Conservation (phyloP, 73 alveolate genomes). For the Effrenium voratum region DNA sequence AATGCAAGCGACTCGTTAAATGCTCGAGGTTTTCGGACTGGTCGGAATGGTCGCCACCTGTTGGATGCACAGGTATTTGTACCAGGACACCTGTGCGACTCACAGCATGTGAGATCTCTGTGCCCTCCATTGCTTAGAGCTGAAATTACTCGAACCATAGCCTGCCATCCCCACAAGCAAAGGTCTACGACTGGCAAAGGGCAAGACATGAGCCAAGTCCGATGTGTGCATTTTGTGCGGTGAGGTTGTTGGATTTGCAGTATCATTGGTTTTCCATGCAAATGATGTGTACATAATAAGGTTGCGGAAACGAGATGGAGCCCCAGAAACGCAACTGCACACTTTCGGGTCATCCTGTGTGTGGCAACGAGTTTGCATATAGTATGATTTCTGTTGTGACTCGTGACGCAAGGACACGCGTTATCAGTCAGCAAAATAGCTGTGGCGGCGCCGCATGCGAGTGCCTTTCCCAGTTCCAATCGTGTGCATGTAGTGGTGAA, state of each 20-base stretch:
- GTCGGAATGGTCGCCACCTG: constrained; percentile 57
- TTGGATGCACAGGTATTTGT: constrained; percentile 79
- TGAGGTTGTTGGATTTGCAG: not conserved
- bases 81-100: constrained; percentile 28
- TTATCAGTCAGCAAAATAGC: constrained; percentile 29
- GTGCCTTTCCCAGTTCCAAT: constrained; percentile 1
- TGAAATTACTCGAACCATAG: no score
- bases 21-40: constrained; percentile 75
- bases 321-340: no score
- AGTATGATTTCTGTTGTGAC: no score
- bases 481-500: not conserved
- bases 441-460: constrained; percentile 92
- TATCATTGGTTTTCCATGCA: not conserved
- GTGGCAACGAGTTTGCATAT: no score
- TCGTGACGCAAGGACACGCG: constrained; percentile 48
- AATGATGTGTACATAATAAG: no score
- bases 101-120: not conserved
- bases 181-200: no score
- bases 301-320: no score
- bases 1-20: no score
- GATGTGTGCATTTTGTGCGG: not conserved
- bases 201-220: no score
- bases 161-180: no score
- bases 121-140: no score
- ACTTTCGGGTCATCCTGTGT: no score